These are phyloP conservation scores for Sphenostylis stenocarpa DNA, from an alignment of 306 rosid species.

Conservation along the genomic window DNA sequence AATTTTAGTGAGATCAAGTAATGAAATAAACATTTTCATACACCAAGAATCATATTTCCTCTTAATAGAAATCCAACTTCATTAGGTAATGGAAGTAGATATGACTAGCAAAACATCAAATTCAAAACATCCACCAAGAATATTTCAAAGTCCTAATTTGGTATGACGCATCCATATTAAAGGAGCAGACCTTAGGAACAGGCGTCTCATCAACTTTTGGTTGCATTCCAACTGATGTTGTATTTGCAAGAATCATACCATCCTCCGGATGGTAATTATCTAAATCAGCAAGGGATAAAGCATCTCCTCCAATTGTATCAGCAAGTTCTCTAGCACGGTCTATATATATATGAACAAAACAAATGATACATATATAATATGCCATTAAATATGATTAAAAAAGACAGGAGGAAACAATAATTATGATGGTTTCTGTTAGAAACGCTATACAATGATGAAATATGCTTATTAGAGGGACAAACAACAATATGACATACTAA, in stretches of 20 bases:
- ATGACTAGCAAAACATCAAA: slow-evolving; percentile 4
- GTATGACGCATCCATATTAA: slow-evolving; percentile 18
- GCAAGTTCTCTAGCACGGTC: slow-evolving; percentile 94
- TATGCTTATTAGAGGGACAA: slow-evolving; percentile 8
- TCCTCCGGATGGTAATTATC: slow-evolving; percentile 76
- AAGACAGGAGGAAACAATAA: slow-evolving; percentile 20
- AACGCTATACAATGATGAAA: slow-evolving; percentile 25
- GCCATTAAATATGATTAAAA: slow-evolving; percentile 23
- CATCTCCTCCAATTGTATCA: slow-evolving; percentile 70
- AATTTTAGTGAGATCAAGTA: neutral
- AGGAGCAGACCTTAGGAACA: slow-evolving; percentile 67
- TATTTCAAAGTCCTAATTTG: neutral
- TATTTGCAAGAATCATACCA: slow-evolving; percentile 92
- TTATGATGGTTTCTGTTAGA: slow-evolving; percentile 1
- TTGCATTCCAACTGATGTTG: slow-evolving; percentile 94
- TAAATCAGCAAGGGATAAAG: slow-evolving; percentile 74
- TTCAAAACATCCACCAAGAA: slow-evolving; percentile 16
- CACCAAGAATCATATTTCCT: slow-evolving; percentile 6
- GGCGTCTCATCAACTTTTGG: slow-evolving; percentile 89
- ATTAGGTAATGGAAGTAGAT: neutral
- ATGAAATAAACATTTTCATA: slow-evolving; percentile 25
- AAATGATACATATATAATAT: slow-evolving; percentile 16
- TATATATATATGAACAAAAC: slow-evolving; percentile 32
- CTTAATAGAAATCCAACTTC: slow-evolving; percentile 16
- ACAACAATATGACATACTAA: neutral